phyloP scores from a whole-genome alignment of 495 filamentous ascomycete genomes.

The Oidiodendron maius region DNA sequence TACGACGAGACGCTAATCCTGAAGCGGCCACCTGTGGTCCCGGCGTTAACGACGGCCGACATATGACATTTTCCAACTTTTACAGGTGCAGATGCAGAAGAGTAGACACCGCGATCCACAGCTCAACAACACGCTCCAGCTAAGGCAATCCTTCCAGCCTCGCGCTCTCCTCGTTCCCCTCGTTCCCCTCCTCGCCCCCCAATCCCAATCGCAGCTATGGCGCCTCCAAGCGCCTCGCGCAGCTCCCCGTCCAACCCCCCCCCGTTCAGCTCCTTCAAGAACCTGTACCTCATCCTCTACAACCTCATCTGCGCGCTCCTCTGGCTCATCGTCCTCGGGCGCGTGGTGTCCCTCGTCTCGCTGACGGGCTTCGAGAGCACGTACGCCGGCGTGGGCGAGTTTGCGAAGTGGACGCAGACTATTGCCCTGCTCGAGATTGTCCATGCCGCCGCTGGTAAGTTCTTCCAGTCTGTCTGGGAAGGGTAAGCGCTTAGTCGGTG shows the following conservation, averaged over 20 bases:
- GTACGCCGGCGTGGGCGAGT: conserved; percentile 50
- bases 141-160: neutral
- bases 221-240: conserved; percentile 1
- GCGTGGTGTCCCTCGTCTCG: conserved; percentile 36
- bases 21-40: too few relatives aligned
- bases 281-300: conserved; percentile 73
- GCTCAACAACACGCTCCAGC: neutral
- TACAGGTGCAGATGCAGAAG: too few relatives aligned
- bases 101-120: too few relatives aligned
- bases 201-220: neutral
- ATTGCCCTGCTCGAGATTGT: conserved; percentile 75
- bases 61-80: too few relatives aligned
- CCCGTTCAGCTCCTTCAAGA: conserved; percentile 29
- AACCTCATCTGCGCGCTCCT: conserved; percentile 68
- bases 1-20: too few relatives aligned
- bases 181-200: neutral
- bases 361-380: conserved; percentile 46
- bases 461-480: too few relatives aligned
- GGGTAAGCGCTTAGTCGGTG: too few relatives aligned
- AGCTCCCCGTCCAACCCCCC: conserved; percentile 23
- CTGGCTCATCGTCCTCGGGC: conserved; percentile 68
- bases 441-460: conserved; percentile 64
- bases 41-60: too few relatives aligned
- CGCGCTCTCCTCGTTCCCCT: neutral
- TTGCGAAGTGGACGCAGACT: conserved; percentile 75